Base-by-base conservation (phyloP, 768 basidiomycete genomes). In the Tylopilus rubrobrunneus region DNA sequence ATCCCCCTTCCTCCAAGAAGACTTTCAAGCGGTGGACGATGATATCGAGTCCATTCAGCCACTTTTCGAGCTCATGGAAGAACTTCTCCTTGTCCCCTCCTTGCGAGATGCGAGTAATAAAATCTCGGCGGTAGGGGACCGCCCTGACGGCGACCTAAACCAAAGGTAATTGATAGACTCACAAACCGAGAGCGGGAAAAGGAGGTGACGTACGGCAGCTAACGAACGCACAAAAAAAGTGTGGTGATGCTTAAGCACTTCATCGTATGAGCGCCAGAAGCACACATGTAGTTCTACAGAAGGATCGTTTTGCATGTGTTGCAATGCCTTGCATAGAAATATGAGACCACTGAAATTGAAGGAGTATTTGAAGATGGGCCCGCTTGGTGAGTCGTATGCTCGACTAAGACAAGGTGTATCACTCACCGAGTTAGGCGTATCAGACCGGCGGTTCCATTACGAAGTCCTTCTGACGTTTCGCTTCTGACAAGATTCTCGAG, bases 241-340 rank as follows among this genome's bases (percentile, higher is more conserved):
- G 64, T 87, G 85, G 67, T 88, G 85, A 55, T 82, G 84, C 48
- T 69, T 73, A 47, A 90, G 74, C 17, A 87, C 81, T 49, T 76
- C 75, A 56, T 90, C 86, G 65, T 87, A 90, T 4, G 88, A 78
- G 40, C 80, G 74, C 67, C 78, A 80, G 74, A 90, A 89, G 67
- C 87, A 88, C 53, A 78, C 74, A 59, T 84, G 79, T 43, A 88
- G 71, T 56, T 86, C 84, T 2, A 76, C 63, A 25, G 61, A 62
- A 17, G 67, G 69, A 60, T 88, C 82, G 6, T 67, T 67, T 58
- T 85, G 86, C 75, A 83, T 80, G 61, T 83, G 76, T 66, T 83
- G 79, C 37, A 90, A 74, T 14, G 87, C 87, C 56, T 76, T 76
- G 66, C 82, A 86, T 3, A 84, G 83, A 61, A 89, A 85, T 44